Evolutionary conservation across 2,329 filamentous ascomycete species (phyloP).

Genomic region (Tolypocladium tundrense): DNA sequence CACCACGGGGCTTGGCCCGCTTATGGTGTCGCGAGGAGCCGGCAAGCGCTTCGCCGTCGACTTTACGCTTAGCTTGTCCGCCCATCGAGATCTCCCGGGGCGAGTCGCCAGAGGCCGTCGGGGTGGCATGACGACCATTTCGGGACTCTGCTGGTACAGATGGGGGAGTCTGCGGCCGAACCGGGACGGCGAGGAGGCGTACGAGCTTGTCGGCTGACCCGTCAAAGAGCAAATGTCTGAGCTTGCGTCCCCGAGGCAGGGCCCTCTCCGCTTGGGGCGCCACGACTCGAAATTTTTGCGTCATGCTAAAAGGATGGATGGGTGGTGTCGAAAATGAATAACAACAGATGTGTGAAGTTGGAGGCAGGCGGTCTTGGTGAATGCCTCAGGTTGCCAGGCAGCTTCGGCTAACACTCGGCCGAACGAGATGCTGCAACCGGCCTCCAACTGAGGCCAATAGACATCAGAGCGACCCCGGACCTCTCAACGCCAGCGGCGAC

Average conservation of each 20-base stretch:
- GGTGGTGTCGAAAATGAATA: too few relatives aligned
- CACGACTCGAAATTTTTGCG: constrained; percentile 14
- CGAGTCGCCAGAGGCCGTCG: not conserved
- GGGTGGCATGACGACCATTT: not conserved
- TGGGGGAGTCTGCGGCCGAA: not conserved
- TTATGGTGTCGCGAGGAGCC: not conserved
- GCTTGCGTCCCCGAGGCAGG: constrained; percentile 4
- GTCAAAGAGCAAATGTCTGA: not conserved
- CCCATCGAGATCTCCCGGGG: too few relatives aligned
- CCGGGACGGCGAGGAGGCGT: not conserved
- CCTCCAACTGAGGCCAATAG: too few relatives aligned
- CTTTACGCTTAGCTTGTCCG: not conserved
- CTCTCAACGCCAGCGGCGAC: too few relatives aligned
- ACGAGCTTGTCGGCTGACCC: not conserved
- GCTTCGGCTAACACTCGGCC: too few relatives aligned
- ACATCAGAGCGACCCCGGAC: too few relatives aligned
- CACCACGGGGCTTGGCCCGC: not conserved
- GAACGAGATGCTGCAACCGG: too few relatives aligned
- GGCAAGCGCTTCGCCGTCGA: not conserved
- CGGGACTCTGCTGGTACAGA: not conserved
- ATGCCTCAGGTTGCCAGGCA: too few relatives aligned
- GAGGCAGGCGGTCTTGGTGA: too few relatives aligned
- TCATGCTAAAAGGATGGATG: too few relatives aligned
- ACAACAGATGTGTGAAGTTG: too few relatives aligned
- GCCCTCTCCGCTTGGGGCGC: too few relatives aligned